phyloP scores from a whole-genome alignment of 192 early-diverging fungal genomes.

The Chytriomyces sp. region DNA sequence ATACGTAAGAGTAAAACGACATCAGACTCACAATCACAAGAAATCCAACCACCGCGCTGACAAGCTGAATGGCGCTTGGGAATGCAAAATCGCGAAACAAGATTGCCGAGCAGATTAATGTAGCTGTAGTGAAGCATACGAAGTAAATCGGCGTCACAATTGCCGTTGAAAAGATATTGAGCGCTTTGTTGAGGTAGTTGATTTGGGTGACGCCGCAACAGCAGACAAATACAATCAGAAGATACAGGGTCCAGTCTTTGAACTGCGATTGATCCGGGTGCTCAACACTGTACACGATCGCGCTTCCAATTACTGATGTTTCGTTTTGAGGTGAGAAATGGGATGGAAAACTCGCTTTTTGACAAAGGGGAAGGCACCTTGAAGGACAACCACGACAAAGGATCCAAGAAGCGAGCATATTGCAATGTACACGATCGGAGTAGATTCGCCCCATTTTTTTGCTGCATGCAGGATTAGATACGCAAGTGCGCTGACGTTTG shows the following conservation, averaged over 20 bases:
- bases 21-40: constrained; percentile 52
- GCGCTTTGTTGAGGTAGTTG: constrained; percentile 74
- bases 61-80: constrained; percentile 28
- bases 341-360: no score
- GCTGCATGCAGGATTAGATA: constrained; percentile 60
- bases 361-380: constrained; percentile 42
- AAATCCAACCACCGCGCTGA: constrained; percentile 51
- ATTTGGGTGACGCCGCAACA: constrained; percentile 63
- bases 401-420: constrained; percentile 69
- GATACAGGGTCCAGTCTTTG: constrained; percentile 71
- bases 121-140: constrained; percentile 74
- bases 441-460: constrained; percentile 63
- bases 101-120: constrained; percentile 67
- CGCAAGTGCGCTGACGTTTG: constrained; percentile 48
- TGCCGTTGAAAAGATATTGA: constrained; percentile 72
- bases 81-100: constrained; percentile 66
- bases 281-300: constrained; percentile 65
- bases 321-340: constrained; percentile 14
- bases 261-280: constrained; percentile 58
- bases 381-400: constrained; percentile 68
- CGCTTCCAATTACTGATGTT: constrained; percentile 56
- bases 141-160: constrained; percentile 79
- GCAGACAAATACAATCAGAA: constrained; percentile 62
- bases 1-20: constrained; percentile 59
- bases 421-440: constrained; percentile 59